Percentiles rank a stretch among this genome's conserved stretches.
These are phyloP conservation scores for Aspergillus calidoustus DNA, from an alignment of 2,329 filamentous ascomycete species.

Conservation along the genomic window DNA sequence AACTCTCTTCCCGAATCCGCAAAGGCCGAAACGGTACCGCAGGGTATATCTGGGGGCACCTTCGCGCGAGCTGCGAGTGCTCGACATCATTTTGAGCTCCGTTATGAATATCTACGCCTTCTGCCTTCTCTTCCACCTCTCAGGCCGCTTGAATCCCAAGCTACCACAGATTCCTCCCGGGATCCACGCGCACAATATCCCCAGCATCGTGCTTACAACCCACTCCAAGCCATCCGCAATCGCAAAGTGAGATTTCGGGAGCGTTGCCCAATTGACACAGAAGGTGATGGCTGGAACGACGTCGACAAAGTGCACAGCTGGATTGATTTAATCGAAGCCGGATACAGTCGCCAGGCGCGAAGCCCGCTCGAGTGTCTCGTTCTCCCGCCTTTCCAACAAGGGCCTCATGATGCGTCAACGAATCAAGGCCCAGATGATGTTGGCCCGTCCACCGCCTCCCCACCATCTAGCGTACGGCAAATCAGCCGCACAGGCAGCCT, in stretches of 20 bases:
- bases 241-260: constrained; percentile 82
- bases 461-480: constrained; percentile 49
- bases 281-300: constrained; percentile 77
- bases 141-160: constrained; percentile 25
- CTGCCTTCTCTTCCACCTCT: constrained; percentile 80
- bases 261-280: constrained; percentile 73
- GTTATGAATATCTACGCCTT: constrained; percentile 79
- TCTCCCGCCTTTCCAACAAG: constrained; percentile 48
- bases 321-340: constrained; percentile 71
- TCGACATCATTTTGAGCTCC: constrained; percentile 81
- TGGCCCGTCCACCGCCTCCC: constrained; percentile 35
- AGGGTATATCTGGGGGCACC: constrained; percentile 75
- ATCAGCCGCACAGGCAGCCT: constrained; percentile 48
- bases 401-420: constrained; percentile 17
- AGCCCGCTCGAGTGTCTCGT: constrained; percentile 51
- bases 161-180: constrained; percentile 22
- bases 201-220: constrained; percentile 79
- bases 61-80: constrained; percentile 82
- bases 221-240: constrained; percentile 89
- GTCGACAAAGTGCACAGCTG: constrained; percentile 72
- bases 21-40: constrained; percentile 41
- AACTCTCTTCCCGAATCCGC: constrained; percentile 35
- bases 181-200: constrained; percentile 41
- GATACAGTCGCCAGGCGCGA: constrained; percentile 49
- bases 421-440: constrained; percentile 29